Evolutionary conservation across 495 filamentous ascomycete species (phyloP).

Genomic region (Bryoglossum gracile): DNA sequence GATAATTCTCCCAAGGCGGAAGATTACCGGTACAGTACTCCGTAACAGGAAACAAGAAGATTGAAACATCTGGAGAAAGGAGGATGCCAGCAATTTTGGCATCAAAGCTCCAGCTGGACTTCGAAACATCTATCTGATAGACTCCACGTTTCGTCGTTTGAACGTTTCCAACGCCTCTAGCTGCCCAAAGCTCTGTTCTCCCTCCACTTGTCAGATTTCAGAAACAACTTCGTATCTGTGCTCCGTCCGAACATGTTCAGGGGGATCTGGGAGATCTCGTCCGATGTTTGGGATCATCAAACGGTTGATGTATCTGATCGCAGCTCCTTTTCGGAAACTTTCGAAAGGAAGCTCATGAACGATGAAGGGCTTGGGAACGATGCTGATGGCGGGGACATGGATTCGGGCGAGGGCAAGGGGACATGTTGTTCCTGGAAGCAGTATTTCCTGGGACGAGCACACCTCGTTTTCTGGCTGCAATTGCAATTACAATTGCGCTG

Average conservation of each 20-base stretch:
- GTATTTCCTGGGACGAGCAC: too few species aligned
- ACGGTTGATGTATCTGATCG: background rate
- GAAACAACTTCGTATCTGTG: background rate
- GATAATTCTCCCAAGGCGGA: background rate
- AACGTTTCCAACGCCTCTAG: background rate
- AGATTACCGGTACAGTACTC: background rate
- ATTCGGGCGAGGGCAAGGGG: background rate
- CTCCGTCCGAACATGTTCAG: background rate
- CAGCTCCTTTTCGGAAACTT: too few species aligned
- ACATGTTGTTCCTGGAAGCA: too few species aligned
- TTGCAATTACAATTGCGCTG: too few species aligned
- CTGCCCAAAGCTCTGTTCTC: background rate
- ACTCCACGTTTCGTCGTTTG: background rate
- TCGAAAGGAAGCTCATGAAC: constrained; percentile 1
- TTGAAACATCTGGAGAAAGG: background rate
- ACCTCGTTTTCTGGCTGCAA: too few species aligned
- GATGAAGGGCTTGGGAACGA: background rate
- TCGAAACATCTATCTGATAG: background rate
- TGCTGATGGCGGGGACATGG: background rate
- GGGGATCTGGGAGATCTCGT: background rate
- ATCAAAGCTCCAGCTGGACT: background rate
- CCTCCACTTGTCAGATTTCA: too few species aligned
- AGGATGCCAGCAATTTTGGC: too few species aligned
- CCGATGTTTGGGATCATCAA: constrained; percentile 12
- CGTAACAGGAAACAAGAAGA: background rate